These are phyloP conservation scores for Tilletiopsis washingtonensis DNA, from an alignment of 1,284 basidiomycete species.

Conservation along the genomic window DNA sequence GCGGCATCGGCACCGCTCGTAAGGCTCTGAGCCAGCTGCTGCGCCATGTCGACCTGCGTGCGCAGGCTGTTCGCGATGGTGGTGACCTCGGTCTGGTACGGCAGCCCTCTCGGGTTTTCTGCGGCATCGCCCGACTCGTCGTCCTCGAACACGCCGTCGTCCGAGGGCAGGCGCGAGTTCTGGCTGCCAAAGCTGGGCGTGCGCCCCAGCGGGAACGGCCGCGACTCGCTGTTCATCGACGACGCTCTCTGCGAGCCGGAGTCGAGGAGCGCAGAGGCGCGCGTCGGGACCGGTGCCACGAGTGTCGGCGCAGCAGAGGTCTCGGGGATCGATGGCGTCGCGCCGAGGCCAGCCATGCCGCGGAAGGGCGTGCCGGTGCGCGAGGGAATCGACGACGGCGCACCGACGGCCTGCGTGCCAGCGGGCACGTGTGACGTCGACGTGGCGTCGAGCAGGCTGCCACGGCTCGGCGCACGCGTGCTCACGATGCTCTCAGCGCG, in stretches of 20 bases:
- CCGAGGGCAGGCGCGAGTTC: constrained; percentile 9
- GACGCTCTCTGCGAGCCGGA: too few relatives aligned
- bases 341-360: neutral
- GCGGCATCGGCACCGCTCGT: constrained; percentile 45
- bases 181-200: constrained; percentile 24
- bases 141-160: constrained; percentile 15
- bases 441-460: neutral
- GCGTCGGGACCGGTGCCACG: neutral
- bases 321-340: neutral
- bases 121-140: constrained; percentile 43
- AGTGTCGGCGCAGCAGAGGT: neutral
- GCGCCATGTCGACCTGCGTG: constrained; percentile 70
- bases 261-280: neutral
- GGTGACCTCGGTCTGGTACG: constrained; percentile 63
- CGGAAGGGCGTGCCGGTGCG: constrained; percentile 4
- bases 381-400: neutral
- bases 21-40: constrained; percentile 60
- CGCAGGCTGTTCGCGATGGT: constrained; percentile 66
- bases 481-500: constrained; percentile 18
- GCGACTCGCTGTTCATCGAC: constrained; percentile 7
- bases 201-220: constrained; percentile 1
- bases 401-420: neutral
- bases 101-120: constrained; percentile 53
- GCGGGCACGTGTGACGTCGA: neutral
- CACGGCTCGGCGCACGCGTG: constrained; percentile 7